Conservation (phyloP, 2,329 filamentous ascomycete genomes). For the Pestalotiopsis fici region DNA sequence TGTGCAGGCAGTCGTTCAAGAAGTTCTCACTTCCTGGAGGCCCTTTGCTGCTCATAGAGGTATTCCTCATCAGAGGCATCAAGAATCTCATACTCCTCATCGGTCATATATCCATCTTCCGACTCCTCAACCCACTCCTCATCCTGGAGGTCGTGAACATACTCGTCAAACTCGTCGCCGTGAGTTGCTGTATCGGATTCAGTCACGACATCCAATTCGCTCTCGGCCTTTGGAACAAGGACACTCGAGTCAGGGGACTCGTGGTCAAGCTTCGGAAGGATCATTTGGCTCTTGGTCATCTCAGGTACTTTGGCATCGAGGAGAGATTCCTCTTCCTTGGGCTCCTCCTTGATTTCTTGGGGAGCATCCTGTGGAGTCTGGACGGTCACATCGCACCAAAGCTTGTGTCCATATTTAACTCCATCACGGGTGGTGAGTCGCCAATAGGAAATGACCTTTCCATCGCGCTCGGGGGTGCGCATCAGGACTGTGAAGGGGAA, state of each 20-base stretch:
- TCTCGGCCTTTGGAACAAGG: conserved; percentile 64
- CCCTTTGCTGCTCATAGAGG: conserved; percentile 53
- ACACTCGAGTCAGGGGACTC: conserved; percentile 83
- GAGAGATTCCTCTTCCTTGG: conserved; percentile 17
- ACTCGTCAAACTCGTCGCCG: conserved; percentile 56
- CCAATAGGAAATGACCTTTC: conserved; percentile 94
- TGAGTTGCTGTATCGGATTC: conserved; percentile 35
- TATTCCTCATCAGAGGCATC: conserved; percentile 93
- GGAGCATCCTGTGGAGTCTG: conserved; percentile 46
- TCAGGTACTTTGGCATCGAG: conserved; percentile 12
- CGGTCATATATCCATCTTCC: conserved; percentile 83
- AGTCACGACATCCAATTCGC: conserved; percentile 47
- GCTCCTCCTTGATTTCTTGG: conserved; percentile 50
- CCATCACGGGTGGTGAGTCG: conserved; percentile 82
- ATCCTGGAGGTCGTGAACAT: conserved; percentile 39
- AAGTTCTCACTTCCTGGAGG: conserved; percentile 22
- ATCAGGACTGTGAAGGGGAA: conserved; percentile 82
- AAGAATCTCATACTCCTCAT: conserved; percentile 97
- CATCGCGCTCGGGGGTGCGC: conserved; percentile 74
- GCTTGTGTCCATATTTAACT: conserved; percentile 82
- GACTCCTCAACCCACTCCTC: conserved; percentile 66
- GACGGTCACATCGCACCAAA: conserved; percentile 93
- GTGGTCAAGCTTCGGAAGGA: conserved; percentile 95
- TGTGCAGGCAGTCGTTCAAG: not conserved
- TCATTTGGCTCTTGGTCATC: conserved; percentile 69